Base-by-base conservation (phyloP, 352 stramenopile genomes). In the Halophytophthora polymorphica region DNA sequence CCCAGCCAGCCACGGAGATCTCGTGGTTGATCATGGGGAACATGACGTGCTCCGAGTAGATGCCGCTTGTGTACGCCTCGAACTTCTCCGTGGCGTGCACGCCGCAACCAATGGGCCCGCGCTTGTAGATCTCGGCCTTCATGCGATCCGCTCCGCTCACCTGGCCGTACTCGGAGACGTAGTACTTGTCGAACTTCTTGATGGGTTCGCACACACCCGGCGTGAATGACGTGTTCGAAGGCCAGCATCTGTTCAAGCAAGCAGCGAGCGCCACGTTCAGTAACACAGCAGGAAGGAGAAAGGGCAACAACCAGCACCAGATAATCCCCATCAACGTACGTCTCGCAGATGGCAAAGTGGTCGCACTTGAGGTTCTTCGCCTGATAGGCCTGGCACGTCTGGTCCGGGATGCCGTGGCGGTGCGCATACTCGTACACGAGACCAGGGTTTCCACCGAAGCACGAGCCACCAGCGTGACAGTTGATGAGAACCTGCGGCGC, bases 61-160 rank as follows among this genome's bases (percentile, higher is more conserved):
- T 84, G 12, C 86, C 86, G 15, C 83, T 83, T 0, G 47, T 58
- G 69, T 96, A 96, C 23, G 71, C 64, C 21, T 83, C 73, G 28
- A 96, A 96, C 57, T 93, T 90, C 47, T 86, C 64, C 0, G 86
- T 95, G n/a, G 84, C 86, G 44, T 92, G 78, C 31, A 96, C 77
- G 22, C 82, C 83, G 46, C 89, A 97, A 15, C 88, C 87, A 47
- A 97, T 95, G 6, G 89, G 89, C 0, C 89, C 89, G 31, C 88
- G 86, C 58, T 93, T 91, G 69, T 80, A 96, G 41, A 97, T 90
- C 73, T 97, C 90, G 2, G 85, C 83, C 69, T 97, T 97, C 86
- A 97, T 96, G 31, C 67, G 77, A 53, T 94, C 66, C 38, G 66
- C 84, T 44, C 88, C 90, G 38, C 71, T 86, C 17, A 97, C 88